Evolutionary conservation across 1,284 basidiomycete genomes (phyloP), one percentile per base, ranked within the genome.

Genomic region (Wallemia mellicola): DNA sequence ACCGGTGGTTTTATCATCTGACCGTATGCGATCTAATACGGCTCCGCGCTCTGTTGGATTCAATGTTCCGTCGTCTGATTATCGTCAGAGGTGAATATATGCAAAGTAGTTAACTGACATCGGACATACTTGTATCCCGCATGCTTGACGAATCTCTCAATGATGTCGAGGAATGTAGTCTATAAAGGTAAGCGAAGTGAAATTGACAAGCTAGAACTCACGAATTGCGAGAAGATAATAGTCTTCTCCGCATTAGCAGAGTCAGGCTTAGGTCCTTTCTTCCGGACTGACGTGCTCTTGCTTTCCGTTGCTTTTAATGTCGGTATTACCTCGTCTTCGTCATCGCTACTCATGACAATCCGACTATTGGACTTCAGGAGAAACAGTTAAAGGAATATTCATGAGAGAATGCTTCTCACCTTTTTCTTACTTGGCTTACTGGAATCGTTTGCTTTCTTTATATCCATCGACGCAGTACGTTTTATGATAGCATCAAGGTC

Each of bases 211-310:
- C 22, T 22, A 55, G 22, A 5, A 55, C 54, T n/a, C 22, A 57
- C 55, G 68, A 95, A 96, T 66, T 91, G 82, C 1, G 79, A 82
- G 67, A 85, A 85, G 26, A 85, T 77, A 64, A 96, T 96, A 0
- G 89, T 91, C 75, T 95, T 96, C 68, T 94, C 73, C n/a, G n/a
- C n/a, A n/a, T n/a, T n/a, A n/a, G n/a, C n/a, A n/a, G 38, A 5
- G 38, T 17, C 5, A 11, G 5, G 5, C 19, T 7, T 48, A 5
- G 5, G 14, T 48, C 38, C 22, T 48, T 7, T 32, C 30, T 9
- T 32, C 30, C 30, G 30, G 19, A 32, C 7, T 19, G 30, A 32
- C 30, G 9, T 48, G 14, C 14, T 15, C 38, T 5, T 48, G 5
- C 14, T 48, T 22, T 15, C 22, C 38, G 22, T 11, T 48, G n/a